A percentile compares a stretch with the other conserved stretches of the same genome.
Evolutionary conservation across 2,329 filamentous ascomycete genomes (phyloP).

Genomic region (Fusarium sp.): DNA sequence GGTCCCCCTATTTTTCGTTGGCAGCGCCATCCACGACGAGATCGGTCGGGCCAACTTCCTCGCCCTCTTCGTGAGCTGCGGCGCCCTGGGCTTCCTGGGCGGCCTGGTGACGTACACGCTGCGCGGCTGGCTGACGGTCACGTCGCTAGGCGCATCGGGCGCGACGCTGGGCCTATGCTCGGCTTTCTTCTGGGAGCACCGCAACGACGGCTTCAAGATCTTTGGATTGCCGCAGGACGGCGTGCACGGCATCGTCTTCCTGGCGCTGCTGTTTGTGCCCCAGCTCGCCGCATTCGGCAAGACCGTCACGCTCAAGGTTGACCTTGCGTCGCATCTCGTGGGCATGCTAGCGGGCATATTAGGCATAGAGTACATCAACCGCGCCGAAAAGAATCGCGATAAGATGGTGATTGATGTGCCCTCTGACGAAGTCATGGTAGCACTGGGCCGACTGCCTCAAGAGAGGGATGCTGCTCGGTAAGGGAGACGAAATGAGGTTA

Average conservation of each 20-base stretch:
- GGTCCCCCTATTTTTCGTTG: conserved; percentile 76
- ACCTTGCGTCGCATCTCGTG: conserved; percentile 68
- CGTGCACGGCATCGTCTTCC: conserved; percentile 68
- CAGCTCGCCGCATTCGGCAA: conserved; percentile 66
- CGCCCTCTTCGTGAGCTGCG: conserved; percentile 75
- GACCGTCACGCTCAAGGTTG: conserved; percentile 59
- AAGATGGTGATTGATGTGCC: conserved; percentile 40
- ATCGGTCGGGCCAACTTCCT: conserved; percentile 79
- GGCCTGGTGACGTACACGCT: conserved; percentile 68
- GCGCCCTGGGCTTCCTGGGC: conserved; percentile 71
- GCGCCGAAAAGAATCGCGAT: conserved; percentile 29
- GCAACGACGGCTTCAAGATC: conserved; percentile 70
- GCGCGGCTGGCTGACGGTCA: conserved; percentile 60
- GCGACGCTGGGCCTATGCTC: conserved; percentile 73
- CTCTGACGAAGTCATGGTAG: not conserved
- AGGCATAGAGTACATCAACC: conserved; percentile 56
- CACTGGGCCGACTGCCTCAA: not conserved
- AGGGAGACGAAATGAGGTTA: conserved; percentile 15
- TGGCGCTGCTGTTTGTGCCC: conserved; percentile 66
- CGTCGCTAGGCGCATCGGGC: conserved; percentile 78
- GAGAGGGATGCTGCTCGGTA: not conserved
- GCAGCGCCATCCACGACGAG: conserved; percentile 78
- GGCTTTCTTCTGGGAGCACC: conserved; percentile 74
- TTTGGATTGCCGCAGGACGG: conserved; percentile 72
- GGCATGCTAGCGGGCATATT: conserved; percentile 65